A percentile compares a stretch with the other conserved stretches of the same genome.
These are phyloP conservation scores for Boletus eberwhitei DNA, from an alignment of 768 basidiomycete species.

Conservation along the genomic window DNA sequence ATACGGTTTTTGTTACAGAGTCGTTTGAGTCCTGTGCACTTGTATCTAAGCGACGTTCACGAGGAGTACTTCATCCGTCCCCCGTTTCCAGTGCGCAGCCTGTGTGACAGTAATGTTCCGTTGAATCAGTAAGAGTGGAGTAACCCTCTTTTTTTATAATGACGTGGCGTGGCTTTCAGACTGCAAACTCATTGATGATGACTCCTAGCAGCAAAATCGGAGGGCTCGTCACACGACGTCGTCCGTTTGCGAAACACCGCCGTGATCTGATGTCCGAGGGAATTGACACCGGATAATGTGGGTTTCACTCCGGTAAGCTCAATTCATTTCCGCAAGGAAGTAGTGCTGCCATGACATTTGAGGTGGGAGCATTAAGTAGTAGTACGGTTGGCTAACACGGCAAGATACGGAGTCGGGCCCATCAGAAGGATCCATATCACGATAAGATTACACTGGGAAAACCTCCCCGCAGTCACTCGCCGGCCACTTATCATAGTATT, in stretches of 20 bases:
- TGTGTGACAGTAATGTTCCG: neutral
- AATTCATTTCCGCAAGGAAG: neutral
- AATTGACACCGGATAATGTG: neutral
- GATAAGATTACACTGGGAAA: neutral
- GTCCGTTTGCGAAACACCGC: neutral
- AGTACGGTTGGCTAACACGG: neutral
- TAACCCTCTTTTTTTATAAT: neutral
- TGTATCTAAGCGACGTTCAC: neutral
- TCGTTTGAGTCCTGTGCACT: neutral
- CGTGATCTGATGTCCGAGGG: neutral
- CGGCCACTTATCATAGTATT: neutral
- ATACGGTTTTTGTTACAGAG: neutral
- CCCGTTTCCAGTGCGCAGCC: constrained; percentile 1
- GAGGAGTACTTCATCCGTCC: constrained; percentile 2
- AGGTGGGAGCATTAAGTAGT: neutral
- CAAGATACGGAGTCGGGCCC: neutral
- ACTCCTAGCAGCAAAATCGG: too few species aligned
- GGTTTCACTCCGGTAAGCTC: neutral
- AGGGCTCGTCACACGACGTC: neutral
- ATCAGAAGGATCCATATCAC: neutral
- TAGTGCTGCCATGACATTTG: neutral
- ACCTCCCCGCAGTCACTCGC: neutral
- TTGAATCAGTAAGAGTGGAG: too few species aligned
- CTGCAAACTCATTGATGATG: neutral
- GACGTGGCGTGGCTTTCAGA: neutral